Percentiles rank a stretch among this genome's conserved stretches.
These are phyloP conservation scores for Fusarium sp. DNA, from an alignment of 2,329 filamentous ascomycete genomes.

Conservation along the genomic window DNA sequence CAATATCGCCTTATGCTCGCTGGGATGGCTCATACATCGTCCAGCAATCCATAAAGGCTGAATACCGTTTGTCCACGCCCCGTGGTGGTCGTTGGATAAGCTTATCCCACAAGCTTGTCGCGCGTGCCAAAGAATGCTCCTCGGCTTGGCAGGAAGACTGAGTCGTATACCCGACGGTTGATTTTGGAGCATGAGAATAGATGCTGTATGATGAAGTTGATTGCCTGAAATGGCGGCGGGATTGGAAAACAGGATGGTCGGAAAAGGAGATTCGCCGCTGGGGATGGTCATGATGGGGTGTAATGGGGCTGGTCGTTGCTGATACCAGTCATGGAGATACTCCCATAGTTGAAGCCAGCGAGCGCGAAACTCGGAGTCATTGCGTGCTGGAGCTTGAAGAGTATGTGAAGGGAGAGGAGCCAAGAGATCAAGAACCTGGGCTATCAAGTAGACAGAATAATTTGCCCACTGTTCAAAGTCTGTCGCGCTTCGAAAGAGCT, in stretches of 20 bases:
- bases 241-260: slow-evolving; percentile 62
- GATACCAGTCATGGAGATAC: slow-evolving; percentile 56
- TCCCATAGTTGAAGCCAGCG: slow-evolving; percentile 54
- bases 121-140: slow-evolving; percentile 62
- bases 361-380: slow-evolving; percentile 41
- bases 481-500: slow-evolving; percentile 49
- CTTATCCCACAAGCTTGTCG: slow-evolving; percentile 65
- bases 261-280: slow-evolving; percentile 60
- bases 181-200: slow-evolving; percentile 62
- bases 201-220: slow-evolving; percentile 65
- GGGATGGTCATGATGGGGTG: slow-evolving; percentile 51
- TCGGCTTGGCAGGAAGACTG: slow-evolving; percentile 55
- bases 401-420: slow-evolving; percentile 35
- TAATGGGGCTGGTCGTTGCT: slow-evolving; percentile 49
- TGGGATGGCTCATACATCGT: slow-evolving; percentile 60
- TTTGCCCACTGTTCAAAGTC: slow-evolving; percentile 63
- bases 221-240: slow-evolving; percentile 65
- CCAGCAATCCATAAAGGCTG: slow-evolving; percentile 67
- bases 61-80: slow-evolving; percentile 65
- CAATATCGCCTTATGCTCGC: slow-evolving; percentile 56
- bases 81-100: slow-evolving; percentile 62
- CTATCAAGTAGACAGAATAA: slow-evolving; percentile 61
- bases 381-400: slow-evolving; percentile 26
- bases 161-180: slow-evolving; percentile 55
- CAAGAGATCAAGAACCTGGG: slow-evolving; percentile 56